A percentile compares a stretch with the other conserved stretches of the same genome.
phyloP scores from a whole-genome alignment of 2,329 filamentous ascomycete genomes.

The Clonostachys sp. region DNA sequence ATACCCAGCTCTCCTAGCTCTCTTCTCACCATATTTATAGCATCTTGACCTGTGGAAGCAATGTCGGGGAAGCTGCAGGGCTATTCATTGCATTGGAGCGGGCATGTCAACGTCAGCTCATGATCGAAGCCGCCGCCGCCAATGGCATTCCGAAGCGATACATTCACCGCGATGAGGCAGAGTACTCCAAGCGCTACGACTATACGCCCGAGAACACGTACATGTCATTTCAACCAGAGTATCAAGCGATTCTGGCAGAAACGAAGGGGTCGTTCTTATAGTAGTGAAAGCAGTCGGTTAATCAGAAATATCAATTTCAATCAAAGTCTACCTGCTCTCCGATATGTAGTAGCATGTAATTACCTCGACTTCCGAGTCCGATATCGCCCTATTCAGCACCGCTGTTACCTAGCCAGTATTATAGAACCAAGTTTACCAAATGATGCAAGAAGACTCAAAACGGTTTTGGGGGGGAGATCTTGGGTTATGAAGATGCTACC shows the following conservation, averaged over 20 bases:
- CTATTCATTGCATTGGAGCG: constrained; percentile 64
- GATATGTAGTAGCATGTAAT: too few species aligned
- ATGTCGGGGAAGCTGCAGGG: constrained; percentile 70
- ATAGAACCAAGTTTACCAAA: too few species aligned
- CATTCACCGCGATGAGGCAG: constrained; percentile 34
- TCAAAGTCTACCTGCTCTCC: too few species aligned
- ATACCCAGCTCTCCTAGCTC: background rate
- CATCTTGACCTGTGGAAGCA: constrained; percentile 61
- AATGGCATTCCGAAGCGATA: constrained; percentile 20
- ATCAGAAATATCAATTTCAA: too few species aligned
- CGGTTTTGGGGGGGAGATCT: too few species aligned
- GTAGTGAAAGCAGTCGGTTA: constrained; percentile 1
- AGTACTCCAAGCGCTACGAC: constrained; percentile 19
- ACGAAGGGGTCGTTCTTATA: constrained; percentile 19
- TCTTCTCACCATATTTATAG: background rate
- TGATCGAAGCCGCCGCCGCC: constrained; percentile 17
- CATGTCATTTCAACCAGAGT: constrained; percentile 26
- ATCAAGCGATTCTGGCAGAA: constrained; percentile 19
- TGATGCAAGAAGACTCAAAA: too few species aligned
- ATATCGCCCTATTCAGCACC: too few species aligned
- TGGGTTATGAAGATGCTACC: too few species aligned
- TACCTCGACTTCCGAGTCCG: too few species aligned
- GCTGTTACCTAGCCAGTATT: too few species aligned
- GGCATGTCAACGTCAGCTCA: constrained; percentile 43
- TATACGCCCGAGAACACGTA: constrained; percentile 21